Evolutionary conservation across 495 filamentous ascomycete genomes (phyloP).

Genomic region (Staphylotrichum tortipilum): DNA sequence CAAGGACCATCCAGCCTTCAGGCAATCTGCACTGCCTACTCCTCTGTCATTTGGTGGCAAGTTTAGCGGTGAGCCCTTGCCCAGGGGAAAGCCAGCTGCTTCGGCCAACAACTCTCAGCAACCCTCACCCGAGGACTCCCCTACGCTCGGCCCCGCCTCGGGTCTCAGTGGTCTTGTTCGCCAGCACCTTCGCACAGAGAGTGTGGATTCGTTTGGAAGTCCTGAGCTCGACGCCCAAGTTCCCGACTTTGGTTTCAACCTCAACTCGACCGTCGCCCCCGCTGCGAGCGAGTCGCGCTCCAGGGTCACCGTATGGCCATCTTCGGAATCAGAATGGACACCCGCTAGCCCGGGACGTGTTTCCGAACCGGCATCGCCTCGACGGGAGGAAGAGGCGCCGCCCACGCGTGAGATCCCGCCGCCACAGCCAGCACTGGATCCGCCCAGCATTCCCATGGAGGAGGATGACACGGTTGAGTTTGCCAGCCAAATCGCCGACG

Average conservation of each 20-base stretch:
- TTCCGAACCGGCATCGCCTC: slow-evolving; percentile 20
- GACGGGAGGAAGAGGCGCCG: slow-evolving; percentile 1
- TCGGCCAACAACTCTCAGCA: slow-evolving; percentile 20
- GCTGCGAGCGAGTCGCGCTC: slow-evolving; percentile 18
- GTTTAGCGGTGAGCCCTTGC: slow-evolving; percentile 15
- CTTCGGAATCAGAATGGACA: slow-evolving; percentile 42
- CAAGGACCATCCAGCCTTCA: slow-evolving; percentile 39
- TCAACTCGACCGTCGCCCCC: slow-evolving; percentile 15
- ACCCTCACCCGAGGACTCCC: slow-evolving; percentile 53
- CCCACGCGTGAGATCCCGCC: slow-evolving; percentile 21
- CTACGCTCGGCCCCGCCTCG: slow-evolving; percentile 61
- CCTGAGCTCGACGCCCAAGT: slow-evolving; percentile 17
- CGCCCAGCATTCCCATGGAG: slow-evolving; percentile 19
- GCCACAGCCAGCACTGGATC: slow-evolving; percentile 20
- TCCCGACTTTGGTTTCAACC: slow-evolving; percentile 34
- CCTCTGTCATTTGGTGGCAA: slow-evolving; percentile 27
- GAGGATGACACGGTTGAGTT: slow-evolving; percentile 67
- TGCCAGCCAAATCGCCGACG: slow-evolving; percentile 66
- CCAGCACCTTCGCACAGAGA: slow-evolving; percentile 76
- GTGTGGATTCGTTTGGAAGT: slow-evolving; percentile 66
- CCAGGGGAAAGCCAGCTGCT: slow-evolving; percentile 10
- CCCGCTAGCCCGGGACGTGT: slow-evolving; percentile 24
- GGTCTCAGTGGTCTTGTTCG: slow-evolving; percentile 77
- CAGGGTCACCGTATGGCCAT: slow-evolving; percentile 46
- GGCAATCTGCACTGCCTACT: slow-evolving; percentile 28